These are phyloP conservation scores for Myxozyma mucilagina DNA, from an alignment of 805 yeast genomes.

Conservation along the genomic window DNA sequence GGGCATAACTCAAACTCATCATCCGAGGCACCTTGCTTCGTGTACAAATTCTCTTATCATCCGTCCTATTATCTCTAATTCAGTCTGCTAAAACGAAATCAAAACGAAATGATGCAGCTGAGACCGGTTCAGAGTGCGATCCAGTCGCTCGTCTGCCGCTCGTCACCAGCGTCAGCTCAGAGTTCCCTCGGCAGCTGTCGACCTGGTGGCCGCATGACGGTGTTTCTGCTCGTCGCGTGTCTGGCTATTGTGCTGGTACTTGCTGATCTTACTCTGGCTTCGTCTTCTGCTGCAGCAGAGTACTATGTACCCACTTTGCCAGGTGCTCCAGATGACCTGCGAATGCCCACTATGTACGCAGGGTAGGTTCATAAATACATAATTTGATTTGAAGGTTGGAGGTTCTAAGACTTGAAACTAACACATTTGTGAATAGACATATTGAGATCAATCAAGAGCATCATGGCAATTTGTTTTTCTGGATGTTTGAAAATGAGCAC, in stretches of 20 bases:
- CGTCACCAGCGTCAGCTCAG: background rate
- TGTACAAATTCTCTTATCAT: background rate
- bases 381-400: background rate
- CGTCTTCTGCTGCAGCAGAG: slow-evolving; percentile 33
- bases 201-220: background rate
- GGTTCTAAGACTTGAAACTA: background rate
- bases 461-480: slow-evolving; percentile 67
- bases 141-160: slow-evolving; percentile 3
- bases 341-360: slow-evolving; percentile 49
- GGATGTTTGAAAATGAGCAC: slow-evolving; percentile 56
- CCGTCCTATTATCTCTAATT: background rate
- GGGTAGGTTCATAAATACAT: slow-evolving; percentile 38
- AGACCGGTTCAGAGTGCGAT: background rate
- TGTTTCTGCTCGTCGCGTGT: slow-evolving; percentile 3
- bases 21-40: background rate
- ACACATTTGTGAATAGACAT: slow-evolving; percentile 45
- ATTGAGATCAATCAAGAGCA: slow-evolving; percentile 56
- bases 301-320: slow-evolving; percentile 41
- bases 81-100: background rate
- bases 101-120: background rate
- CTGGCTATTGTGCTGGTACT: slow-evolving; percentile 1
- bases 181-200: background rate
- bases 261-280: slow-evolving; percentile 14
- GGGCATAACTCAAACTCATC: background rate
- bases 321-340: slow-evolving; percentile 33